These are phyloP conservation scores for Apiospora aurea DNA, from an alignment of 2,329 filamentous ascomycete species.

Conservation along the genomic window DNA sequence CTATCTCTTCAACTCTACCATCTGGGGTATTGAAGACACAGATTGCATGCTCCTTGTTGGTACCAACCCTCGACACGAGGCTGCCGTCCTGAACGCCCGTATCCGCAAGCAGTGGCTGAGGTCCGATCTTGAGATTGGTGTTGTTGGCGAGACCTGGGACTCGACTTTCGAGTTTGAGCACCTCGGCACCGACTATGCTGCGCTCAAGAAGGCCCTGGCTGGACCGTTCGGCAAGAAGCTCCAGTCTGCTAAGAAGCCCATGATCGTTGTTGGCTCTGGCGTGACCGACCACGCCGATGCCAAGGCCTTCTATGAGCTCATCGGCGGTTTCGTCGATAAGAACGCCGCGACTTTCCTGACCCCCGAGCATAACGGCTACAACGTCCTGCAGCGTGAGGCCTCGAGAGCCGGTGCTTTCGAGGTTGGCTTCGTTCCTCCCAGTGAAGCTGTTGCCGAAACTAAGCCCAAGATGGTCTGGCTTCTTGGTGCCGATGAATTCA, in stretches of 20 bases:
- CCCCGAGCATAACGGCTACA: slow-evolving; percentile 95
- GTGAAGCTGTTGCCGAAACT: slow-evolving; percentile 79
- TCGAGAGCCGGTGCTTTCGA: slow-evolving; percentile 94
- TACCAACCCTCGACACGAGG: slow-evolving; percentile 95
- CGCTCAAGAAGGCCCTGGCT: slow-evolving; percentile 84
- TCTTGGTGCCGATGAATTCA: slow-evolving; percentile 91
- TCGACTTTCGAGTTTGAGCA: slow-evolving; percentile 97
- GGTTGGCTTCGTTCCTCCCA: slow-evolving; percentile 91
- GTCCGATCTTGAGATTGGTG: slow-evolving; percentile 90
- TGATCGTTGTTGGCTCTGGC: slow-evolving; percentile 95
- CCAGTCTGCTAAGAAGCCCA: slow-evolving; percentile 83
- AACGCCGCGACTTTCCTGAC: slow-evolving; percentile 88
- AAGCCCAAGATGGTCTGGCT: slow-evolving; percentile 97
- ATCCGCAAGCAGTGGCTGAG: slow-evolving; percentile 98
- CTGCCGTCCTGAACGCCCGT: slow-evolving; percentile 91
- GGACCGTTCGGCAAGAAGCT: slow-evolving; percentile 95
- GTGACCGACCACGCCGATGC: slow-evolving; percentile 91
- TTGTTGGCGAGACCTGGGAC: slow-evolving; percentile 89
- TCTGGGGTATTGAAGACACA: slow-evolving; percentile 91
- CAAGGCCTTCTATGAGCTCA: slow-evolving; percentile 90
- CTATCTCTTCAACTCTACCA: slow-evolving; percentile 96
- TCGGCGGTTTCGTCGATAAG: slow-evolving; percentile 93
- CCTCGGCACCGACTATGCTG: slow-evolving; percentile 78
- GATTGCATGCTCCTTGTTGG: slow-evolving; percentile 92
- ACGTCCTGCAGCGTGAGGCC: slow-evolving; percentile 91